Base-by-base conservation (phyloP, 1,284 basidiomycete genomes). In the Dichomitus squalens region DNA sequence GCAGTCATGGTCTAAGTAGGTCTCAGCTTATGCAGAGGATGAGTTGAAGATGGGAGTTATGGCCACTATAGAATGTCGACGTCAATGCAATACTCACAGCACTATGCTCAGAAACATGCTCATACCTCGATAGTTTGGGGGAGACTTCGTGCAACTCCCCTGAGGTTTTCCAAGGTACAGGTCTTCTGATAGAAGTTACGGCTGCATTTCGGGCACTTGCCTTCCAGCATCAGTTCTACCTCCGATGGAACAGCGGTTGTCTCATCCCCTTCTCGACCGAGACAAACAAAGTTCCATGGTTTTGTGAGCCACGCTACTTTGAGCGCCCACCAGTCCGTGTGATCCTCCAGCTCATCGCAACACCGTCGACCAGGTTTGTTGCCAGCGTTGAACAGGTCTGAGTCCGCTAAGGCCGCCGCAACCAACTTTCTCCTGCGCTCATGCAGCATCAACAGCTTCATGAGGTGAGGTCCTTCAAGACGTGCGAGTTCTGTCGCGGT, bases 361-460 rank as follows among this genome's bases (percentile, higher is more conserved):
- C 34, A 18, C 12, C 21, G n/a, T 18, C 48, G 14, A 23, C 48
- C 48, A 9, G 4, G 38, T n/a, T 33, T 27, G 35, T 53, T 53
- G 7, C 23, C 48, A 14, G n/a, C 52, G 16, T 21, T 38, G 44
- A 53, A 53, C 14, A 21, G 1, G 1, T 1, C 35, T 21, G 8
- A 1, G 23, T 39, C 48, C 8, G 36, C 38, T 16, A 52, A 38
- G 14, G 44, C 50, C 3, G n/a, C 49, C 4, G 29, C 27, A 16
- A 50, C 21, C 29, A 20, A 33, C 33, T 27, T 34, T 20, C 35
- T 27, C 14, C 56, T 38, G 3, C 34, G 47, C 8, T 60, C 64
- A 36, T 70, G 68, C 23, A 71, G 61, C n/a, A 55, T 47, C 18
- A 68, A 41, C 12, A 70, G 61, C 44, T 57, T 56, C 50, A 55